Evolutionary conservation across 305 asterid genomes (phyloP), one percentile per base, ranked within the genome.

Genomic region (Fraxinus floribunda): DNA sequence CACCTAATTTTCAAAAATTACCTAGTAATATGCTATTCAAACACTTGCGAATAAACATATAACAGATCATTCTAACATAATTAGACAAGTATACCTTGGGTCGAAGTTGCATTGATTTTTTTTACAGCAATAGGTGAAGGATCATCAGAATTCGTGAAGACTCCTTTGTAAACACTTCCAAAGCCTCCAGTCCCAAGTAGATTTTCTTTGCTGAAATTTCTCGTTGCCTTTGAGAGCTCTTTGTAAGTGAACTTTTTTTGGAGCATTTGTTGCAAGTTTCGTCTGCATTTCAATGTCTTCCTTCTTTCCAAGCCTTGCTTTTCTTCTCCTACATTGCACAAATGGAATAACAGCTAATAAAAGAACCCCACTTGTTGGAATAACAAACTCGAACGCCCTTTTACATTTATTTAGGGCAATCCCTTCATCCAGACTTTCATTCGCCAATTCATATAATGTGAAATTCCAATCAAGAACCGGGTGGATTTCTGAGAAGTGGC

Each of bases 151-250:
- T 80, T 80, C 2, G 89, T 49, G 4, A 89, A 0, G 62, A 87
- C 84, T 2, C 95, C 94, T 86, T 74, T 88, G 80, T 88, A 93
- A 80, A 93, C 94, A 87, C 92, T 88, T 44, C 94, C 94, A 76
- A 90, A 93, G 5, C 94, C 95, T 36, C 94, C 95, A 78, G 84
- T 84, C 24, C 95, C 95, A 7, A 91, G 32, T 66, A 93, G 57
- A 79, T 89, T 89, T 22, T 88, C 90, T 66, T 90, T 89, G 80
- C 89, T 84, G 49, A 93, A 91, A 46, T 81, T 80, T 0, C 70
- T 46, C 4, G 97, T 93, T 1, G 90, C 93, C 85, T 79, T 93
- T 5, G 91, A 85, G 75, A 93, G 92, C 78, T 90, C 85, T 81
- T 89, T 83, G 77, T 86, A 90, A 16, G 91, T 89, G 79, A 82